A percentile compares a stretch with the other conserved stretches of the same genome.
Conservation (phyloP, 305 asterid genomes). For the Caryopteris hybrid region DNA sequence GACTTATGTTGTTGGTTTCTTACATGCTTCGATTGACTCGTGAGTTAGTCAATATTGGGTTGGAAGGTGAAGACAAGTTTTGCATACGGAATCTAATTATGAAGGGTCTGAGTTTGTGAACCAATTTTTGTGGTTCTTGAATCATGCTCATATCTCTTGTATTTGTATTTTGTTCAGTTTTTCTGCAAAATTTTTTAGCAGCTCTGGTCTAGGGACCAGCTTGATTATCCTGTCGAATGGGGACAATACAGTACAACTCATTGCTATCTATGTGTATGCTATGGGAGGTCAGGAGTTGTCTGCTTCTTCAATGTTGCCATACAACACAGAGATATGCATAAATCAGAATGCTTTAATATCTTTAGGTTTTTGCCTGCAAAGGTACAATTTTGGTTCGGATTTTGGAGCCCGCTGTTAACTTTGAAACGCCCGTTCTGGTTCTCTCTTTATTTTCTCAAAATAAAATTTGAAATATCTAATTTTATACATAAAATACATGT, state of each 20-base stretch:
- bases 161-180: not conserved
- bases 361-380: too few relatives aligned
- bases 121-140: not conserved
- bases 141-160: not conserved
- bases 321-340: not conserved
- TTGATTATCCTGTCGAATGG: slow-evolving; percentile 1
- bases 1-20: slow-evolving; percentile 31
- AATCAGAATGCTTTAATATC: not conserved
- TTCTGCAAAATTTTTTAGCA: not conserved
- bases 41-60: slow-evolving; percentile 29
- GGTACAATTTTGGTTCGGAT: too few relatives aligned
- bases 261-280: not conserved
- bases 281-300: not conserved
- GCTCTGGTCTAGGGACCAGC: not conserved
- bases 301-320: not conserved
- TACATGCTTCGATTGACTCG: slow-evolving; percentile 19
- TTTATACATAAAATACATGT: too few relatives aligned
- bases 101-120: not conserved
- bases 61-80: slow-evolving; percentile 28
- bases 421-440: too few relatives aligned
- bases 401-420: too few relatives aligned
- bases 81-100: slow-evolving; percentile 23
- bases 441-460: too few relatives aligned
- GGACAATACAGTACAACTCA: slow-evolving; percentile 18
- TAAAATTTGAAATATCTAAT: too few relatives aligned